Percentiles rank a stretch among this genome's conserved stretches.
These are phyloP conservation scores for Excoecaria cochinchinensis DNA, from an alignment of 345 rosid species.

Conservation along the genomic window DNA sequence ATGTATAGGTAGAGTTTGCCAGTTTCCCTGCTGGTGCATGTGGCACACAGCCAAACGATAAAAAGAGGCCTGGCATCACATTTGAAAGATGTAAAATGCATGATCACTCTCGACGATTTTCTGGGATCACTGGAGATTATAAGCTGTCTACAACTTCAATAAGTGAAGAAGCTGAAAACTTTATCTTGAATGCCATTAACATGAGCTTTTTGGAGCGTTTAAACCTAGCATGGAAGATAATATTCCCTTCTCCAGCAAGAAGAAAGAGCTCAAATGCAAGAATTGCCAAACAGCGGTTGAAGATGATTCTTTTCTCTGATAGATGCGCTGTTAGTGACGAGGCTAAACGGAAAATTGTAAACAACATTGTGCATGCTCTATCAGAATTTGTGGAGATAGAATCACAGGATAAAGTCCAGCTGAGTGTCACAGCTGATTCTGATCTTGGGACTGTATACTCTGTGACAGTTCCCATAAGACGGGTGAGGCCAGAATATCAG, in stretches of 20 bases:
- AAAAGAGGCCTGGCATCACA: conserved; percentile 36
- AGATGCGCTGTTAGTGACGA: conserved; percentile 93
- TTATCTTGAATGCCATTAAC: conserved; percentile 65
- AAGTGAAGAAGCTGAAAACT: conserved; percentile 63
- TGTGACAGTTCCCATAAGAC: conserved; percentile 85
- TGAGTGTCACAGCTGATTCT: conserved; percentile 73
- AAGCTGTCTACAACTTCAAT: conserved; percentile 52
- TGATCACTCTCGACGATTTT: conserved; percentile 36
- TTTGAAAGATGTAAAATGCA: conserved; percentile 29
- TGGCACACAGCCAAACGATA: conserved; percentile 23
- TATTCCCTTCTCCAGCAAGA: conserved; percentile 72
- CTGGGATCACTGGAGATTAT: conserved; percentile 53
- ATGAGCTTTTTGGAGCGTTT: conserved; percentile 85
- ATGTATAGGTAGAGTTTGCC: conserved; percentile 48
- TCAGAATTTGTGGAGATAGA: conserved; percentile 96
- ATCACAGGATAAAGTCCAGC: conserved; percentile 92
- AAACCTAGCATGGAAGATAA: conserved; percentile 85
- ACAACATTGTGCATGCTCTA: conserved; percentile 66
- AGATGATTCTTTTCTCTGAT: conserved; percentile 98
- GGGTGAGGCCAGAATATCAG: conserved; percentile 85
- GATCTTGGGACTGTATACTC: conserved; percentile 94
- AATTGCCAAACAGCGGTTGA: conserved; percentile 88
- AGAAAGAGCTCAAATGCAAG: conserved; percentile 88
- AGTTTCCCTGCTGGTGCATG: conserved; percentile 42
- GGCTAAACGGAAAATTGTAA: conserved; percentile 82